Conservation (phyloP, 2,329 filamentous ascomycete species). For the Hymenoscyphus occultus region DNA sequence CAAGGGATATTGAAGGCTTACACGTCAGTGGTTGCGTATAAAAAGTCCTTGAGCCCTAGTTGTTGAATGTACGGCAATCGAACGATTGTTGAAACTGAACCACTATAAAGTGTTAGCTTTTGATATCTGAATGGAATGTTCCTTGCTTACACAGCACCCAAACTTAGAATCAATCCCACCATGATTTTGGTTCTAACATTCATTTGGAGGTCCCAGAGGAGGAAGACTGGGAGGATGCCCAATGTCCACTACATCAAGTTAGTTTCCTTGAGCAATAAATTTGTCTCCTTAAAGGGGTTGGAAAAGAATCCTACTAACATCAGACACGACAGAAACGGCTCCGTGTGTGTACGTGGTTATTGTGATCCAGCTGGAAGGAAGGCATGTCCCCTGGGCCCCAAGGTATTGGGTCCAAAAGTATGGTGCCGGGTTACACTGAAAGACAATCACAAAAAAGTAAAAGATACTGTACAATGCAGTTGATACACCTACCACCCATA, state of each 20-base stretch:
- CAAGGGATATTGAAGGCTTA: neutral
- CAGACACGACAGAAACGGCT: conserved; percentile 35
- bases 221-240: conserved; percentile 48
- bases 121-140: neutral
- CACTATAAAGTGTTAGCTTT: conserved; percentile 16
- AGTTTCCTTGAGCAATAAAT: neutral
- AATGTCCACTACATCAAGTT: conserved; percentile 46
- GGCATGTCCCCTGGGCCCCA: conserved; percentile 36
- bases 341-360: conserved; percentile 43
- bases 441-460: conserved; percentile 40
- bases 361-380: conserved; percentile 33
- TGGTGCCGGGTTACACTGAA: conserved; percentile 40
- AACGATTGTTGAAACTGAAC: conserved; percentile 30
- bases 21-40: conserved; percentile 28
- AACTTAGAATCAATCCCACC: conserved; percentile 46
- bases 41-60: conserved; percentile 25
- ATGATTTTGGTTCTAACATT: conserved; percentile 45
- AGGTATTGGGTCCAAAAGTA: conserved; percentile 42
- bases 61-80: conserved; percentile 31
- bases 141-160: conserved; percentile 47
- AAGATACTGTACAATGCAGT: conserved; percentile 37
- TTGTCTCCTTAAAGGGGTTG: neutral
- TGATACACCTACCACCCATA: conserved; percentile 36
- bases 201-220: conserved; percentile 52
- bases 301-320: neutral